These are phyloP conservation scores for Glycine tomentella DNA, from an alignment of 306 rosid genomes.

Conservation along the genomic window DNA sequence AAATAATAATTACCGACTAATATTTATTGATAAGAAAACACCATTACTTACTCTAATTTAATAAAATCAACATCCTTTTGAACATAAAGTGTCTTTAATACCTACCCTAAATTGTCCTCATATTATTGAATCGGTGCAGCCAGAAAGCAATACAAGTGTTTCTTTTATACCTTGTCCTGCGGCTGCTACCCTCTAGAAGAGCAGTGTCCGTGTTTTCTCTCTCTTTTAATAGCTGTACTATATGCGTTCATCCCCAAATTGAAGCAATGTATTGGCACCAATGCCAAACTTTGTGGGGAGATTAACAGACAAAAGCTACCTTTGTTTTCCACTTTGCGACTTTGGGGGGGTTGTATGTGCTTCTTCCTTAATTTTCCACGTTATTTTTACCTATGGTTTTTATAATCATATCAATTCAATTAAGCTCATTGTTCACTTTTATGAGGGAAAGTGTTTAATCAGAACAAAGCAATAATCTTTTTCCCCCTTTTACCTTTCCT, in stretches of 20 bases:
- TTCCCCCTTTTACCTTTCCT: too few relatives aligned
- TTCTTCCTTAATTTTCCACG: too few relatives aligned
- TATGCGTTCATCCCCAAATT: slow-evolving; percentile 7
- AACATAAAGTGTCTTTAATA: slow-evolving; percentile 30
- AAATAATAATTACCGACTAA: too few relatives aligned
- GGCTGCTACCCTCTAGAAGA: background rate
- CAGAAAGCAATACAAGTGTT: slow-evolving; percentile 39
- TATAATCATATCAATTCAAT: background rate
- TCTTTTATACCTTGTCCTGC: slow-evolving; percentile 26
- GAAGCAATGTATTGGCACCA: background rate
- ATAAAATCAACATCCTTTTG: slow-evolving; percentile 7
- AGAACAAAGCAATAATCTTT: slow-evolving; percentile 1
- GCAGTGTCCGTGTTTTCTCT: slow-evolving; percentile 27
- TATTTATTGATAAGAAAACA: too few relatives aligned
- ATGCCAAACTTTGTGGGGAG: slow-evolving; percentile 38
- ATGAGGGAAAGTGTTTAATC: background rate
- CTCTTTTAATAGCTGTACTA: background rate
- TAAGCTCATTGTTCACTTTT: background rate
- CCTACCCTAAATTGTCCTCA: slow-evolving; percentile 30
- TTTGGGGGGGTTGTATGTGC: background rate
- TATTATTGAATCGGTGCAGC: slow-evolving; percentile 27
- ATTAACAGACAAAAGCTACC: background rate
- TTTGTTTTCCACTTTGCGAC: slow-evolving; percentile 5
- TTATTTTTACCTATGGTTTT: background rate
- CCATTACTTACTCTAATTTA: background rate